phyloP scores from a whole-genome alignment of 1,139 yeast genomes.

The Candida sp. region DNA sequence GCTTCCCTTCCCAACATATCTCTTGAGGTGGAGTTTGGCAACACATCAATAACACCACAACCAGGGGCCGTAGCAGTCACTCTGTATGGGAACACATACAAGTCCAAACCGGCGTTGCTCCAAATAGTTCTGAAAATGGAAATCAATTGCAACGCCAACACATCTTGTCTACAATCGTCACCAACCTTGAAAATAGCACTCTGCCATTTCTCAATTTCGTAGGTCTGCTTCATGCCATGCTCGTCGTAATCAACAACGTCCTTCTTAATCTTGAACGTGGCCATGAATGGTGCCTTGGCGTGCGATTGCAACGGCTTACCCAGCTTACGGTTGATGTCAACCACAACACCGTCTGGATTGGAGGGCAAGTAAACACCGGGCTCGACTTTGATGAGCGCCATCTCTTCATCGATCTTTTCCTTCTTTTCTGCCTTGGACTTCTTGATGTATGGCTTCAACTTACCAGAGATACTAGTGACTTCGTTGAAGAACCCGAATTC shows the following conservation, averaged over 20 bases:
- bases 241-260: conserved; percentile 51
- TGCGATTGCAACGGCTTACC: conserved; percentile 98
- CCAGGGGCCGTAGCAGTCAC: conserved; percentile 99
- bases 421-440: conserved; percentile 97
- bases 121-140: conserved; percentile 93
- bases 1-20: conserved; percentile 99
- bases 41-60: conserved; percentile 97
- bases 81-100: conserved; percentile 90
- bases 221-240: conserved; percentile 37
- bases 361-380: conserved; percentile 94
- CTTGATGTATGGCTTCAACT: conserved; percentile 91
- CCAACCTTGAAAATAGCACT: conserved; percentile 99
- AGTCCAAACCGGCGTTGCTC: conserved; percentile 85
- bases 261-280: conserved; percentile 84
- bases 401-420: conserved; percentile 95
- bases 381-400: conserved; percentile 76
- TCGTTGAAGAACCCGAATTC: conserved; percentile 92
- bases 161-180: conserved; percentile 99
- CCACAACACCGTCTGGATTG: conserved; percentile 94
- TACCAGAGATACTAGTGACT: conserved; percentile 93
- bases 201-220: conserved; percentile 72
- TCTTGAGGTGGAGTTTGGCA: conserved; percentile 93
- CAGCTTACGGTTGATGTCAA: conserved; percentile 90
- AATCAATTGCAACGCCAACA: conserved; percentile 89
- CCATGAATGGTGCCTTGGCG: conserved; percentile 99